Evolutionary conservation across 2,329 filamentous ascomycete genomes (phyloP).

Genomic region (Calonectria crousiana): DNA sequence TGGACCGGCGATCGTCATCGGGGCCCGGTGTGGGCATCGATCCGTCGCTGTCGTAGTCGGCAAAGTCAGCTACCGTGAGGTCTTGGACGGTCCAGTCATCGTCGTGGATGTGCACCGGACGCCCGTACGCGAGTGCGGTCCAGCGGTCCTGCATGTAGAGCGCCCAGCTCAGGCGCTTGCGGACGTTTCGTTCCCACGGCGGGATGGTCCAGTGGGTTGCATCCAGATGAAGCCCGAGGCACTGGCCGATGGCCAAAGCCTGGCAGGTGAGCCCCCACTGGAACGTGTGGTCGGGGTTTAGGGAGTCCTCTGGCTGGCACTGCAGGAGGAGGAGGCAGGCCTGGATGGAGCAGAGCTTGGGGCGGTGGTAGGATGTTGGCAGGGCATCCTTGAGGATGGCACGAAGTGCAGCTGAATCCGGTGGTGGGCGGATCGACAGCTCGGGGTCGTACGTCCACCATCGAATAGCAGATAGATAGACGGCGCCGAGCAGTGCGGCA

Average conservation of each 20-base stretch:
- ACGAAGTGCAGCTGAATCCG: slow-evolving; percentile 41
- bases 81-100: slow-evolving; percentile 47
- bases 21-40: slow-evolving; percentile 27
- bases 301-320: slow-evolving; percentile 47
- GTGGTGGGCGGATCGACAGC: slow-evolving; percentile 44
- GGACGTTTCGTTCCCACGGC: slow-evolving; percentile 66
- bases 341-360: slow-evolving; percentile 47
- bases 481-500: slow-evolving; percentile 64
- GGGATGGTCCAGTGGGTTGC: slow-evolving; percentile 69
- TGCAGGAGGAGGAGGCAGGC: slow-evolving; percentile 45
- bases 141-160: slow-evolving; percentile 73
- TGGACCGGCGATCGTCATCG: slow-evolving; percentile 47
- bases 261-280: slow-evolving; percentile 57
- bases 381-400: slow-evolving; percentile 40
- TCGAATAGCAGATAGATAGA: slow-evolving; percentile 66
- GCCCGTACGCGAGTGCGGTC: slow-evolving; percentile 50
- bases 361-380: slow-evolving; percentile 46
- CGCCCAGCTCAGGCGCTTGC: slow-evolving; percentile 70
- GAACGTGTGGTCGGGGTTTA: slow-evolving; percentile 50
- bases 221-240: slow-evolving; percentile 67
- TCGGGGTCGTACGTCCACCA: slow-evolving; percentile 64
- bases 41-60: slow-evolving; percentile 43
- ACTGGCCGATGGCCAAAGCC: slow-evolving; percentile 62
- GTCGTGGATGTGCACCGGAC: slow-evolving; percentile 47
- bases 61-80: slow-evolving; percentile 48